Evolutionary conservation across 345 rosid genomes (phyloP), one percentile per base, ranked within the genome.

Genomic region (Zanthoxylum bungeanum): DNA sequence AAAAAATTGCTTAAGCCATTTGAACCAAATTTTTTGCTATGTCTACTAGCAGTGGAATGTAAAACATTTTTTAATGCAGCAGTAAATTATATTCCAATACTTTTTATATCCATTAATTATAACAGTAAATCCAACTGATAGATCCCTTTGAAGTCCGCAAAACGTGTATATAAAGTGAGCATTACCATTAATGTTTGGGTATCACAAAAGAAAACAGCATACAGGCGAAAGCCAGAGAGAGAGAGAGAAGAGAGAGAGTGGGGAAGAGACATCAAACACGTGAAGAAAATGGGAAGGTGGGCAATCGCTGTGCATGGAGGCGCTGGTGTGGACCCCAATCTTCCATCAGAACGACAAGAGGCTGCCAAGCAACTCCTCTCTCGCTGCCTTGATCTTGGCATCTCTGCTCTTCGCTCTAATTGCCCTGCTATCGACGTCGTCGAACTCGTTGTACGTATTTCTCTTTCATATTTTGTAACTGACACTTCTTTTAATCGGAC

Each of bases 221-320:
- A n/a, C n/a, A n/a, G n/a, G n/a, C n/a, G n/a, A n/a, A n/a, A n/a
- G n/a, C n/a, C n/a, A n/a, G n/a, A n/a, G n/a, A n/a, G n/a, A n/a
- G n/a, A n/a, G n/a, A n/a, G n/a, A n/a, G n/a, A n/a, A n/a, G n/a
- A n/a, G n/a, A n/a, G n/a, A n/a, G n/a, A n/a, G n/a, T n/a, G n/a
- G n/a, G n/a, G n/a, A n/a, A n/a, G n/a, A n/a, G n/a, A n/a, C n/a
- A n/a, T n/a, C n/a, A n/a, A n/a, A n/a, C n/a, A 14, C 1, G 17
- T 3, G 49, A 14, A 19, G 69, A 27, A 53, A n/a, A 90, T 92
- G 93, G 96, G 89, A 30, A 85, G 82, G 10, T 92, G 99, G 98
- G 99, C 99, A 42, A 94, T 94, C 12, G 99, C 98, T 19, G 90
- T 94, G 83, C 99, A 94, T 64, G 99, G 99, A 17, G 99, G 99